Evolutionary conservation across 1,139 yeast species (phyloP).

Genomic region (Saccharomyces uvarum): DNA sequence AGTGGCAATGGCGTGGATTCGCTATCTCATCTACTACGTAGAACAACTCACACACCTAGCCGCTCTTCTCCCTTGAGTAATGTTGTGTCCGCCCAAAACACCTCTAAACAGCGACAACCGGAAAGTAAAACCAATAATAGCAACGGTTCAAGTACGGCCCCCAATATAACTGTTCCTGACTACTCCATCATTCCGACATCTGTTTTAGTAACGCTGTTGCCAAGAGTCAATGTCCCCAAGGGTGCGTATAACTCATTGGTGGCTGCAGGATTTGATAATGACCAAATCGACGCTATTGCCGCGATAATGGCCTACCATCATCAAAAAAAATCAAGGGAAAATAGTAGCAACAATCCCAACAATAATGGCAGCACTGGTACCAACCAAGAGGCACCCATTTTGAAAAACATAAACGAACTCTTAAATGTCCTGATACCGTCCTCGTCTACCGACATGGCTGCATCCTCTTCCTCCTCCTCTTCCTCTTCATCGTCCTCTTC

Average conservation of each 20-base stretch:
- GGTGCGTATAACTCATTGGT: slow-evolving; percentile 58
- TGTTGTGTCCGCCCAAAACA: slow-evolving; percentile 5
- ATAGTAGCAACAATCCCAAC: neutral
- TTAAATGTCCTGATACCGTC: neutral
- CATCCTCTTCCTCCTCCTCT: neutral
- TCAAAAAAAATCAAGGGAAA: slow-evolving; percentile 16
- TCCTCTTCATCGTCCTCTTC: neutral
- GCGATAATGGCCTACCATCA: slow-evolving; percentile 69
- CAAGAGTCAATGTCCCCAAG: slow-evolving; percentile 61
- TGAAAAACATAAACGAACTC: neutral
- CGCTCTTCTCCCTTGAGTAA: slow-evolving; percentile 22
- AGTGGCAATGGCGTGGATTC: neutral
- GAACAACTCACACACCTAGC: slow-evolving; percentile 11
- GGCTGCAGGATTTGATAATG: slow-evolving; percentile 57
- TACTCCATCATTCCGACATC: slow-evolving; percentile 29
- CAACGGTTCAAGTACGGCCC: slow-evolving; percentile 4
- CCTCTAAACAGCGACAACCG: slow-evolving; percentile 4
- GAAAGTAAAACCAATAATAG: neutral
- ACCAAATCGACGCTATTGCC: slow-evolving; percentile 64
- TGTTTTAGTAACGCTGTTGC: slow-evolving; percentile 35
- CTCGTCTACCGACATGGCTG: neutral
- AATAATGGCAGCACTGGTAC: neutral
- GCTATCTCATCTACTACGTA: neutral
- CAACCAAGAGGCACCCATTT: slow-evolving; percentile 1
- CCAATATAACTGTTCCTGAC: slow-evolving; percentile 27